These are phyloP conservation scores for Boletellus dicymbophilus DNA, from an alignment of 1,284 basidiomycete genomes.

Conservation along the genomic window DNA sequence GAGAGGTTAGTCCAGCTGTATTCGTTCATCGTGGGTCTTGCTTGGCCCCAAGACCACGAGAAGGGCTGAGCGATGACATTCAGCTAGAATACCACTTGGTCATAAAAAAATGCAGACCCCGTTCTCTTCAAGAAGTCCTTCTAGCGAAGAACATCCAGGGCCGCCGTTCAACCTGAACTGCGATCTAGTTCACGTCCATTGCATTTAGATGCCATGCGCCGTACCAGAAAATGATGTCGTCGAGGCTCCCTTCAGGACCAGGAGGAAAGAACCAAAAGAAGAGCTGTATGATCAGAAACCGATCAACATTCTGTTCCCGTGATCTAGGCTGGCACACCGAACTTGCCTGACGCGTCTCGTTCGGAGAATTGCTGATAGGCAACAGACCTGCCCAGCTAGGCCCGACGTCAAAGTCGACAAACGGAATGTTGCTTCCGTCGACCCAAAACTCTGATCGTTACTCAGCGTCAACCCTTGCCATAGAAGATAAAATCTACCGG, in stretches of 20 bases:
- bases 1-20: slow-evolving; percentile 84
- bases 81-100: background rate
- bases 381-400: slow-evolving; percentile 76
- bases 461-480: background rate
- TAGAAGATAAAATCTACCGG: slow-evolving; percentile 40
- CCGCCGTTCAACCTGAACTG: slow-evolving; percentile 48
- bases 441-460: slow-evolving; percentile 64
- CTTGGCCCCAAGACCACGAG: slow-evolving; percentile 66
- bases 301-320: background rate
- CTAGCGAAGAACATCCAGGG: slow-evolving; percentile 70
- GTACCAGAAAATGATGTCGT: slow-evolving; percentile 77
- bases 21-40: slow-evolving; percentile 65
- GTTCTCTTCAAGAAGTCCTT: slow-evolving; percentile 81
- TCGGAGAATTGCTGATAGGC: slow-evolving; percentile 59
- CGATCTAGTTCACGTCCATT: slow-evolving; percentile 15
- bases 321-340: too few relatives aligned
- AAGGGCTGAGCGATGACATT: slow-evolving; percentile 48
- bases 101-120: slow-evolving; percentile 53
- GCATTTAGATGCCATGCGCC: background rate
- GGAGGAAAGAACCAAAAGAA: slow-evolving; percentile 91
- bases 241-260: slow-evolving; percentile 64
- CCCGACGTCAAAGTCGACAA: slow-evolving; percentile 72
- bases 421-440: slow-evolving; percentile 65
- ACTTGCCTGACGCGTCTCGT: slow-evolving; percentile 67
- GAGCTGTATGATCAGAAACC: slow-evolving; percentile 47